Conservation (phyloP, 768 basidiomycete species). For the Hypholoma sublateritium region DNA sequence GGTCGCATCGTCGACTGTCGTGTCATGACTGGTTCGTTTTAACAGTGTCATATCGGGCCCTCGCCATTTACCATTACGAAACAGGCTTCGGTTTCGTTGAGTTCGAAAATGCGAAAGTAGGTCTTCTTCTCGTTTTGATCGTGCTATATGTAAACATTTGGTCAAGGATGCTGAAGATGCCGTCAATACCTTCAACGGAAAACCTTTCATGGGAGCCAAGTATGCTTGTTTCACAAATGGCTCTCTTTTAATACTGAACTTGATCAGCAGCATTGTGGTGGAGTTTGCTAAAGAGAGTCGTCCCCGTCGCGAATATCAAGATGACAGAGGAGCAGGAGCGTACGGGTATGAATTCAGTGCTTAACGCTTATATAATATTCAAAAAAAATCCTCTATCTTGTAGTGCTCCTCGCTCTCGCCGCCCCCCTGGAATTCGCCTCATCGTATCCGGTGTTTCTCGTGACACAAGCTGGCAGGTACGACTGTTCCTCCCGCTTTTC, state of each 20-base stretch:
- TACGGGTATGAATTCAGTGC: slow-evolving; percentile 47
- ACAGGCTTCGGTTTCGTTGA: slow-evolving; percentile 96
- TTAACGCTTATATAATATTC: background rate
- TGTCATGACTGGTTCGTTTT: slow-evolving; percentile 86
- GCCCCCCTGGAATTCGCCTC: slow-evolving; percentile 81
- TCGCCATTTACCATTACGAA: slow-evolving; percentile 4
- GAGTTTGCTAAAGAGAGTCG: slow-evolving; percentile 95
- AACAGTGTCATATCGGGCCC: background rate
- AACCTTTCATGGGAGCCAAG: slow-evolving; percentile 87
- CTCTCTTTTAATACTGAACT: background rate
- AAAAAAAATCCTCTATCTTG: slow-evolving; percentile 15
- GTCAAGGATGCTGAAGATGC: slow-evolving; percentile 93
- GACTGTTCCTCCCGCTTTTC: slow-evolving; percentile 35
- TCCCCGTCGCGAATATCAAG: slow-evolving; percentile 76
- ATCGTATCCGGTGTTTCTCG: slow-evolving; percentile 87
- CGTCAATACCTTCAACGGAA: slow-evolving; percentile 82
- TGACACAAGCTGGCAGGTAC: slow-evolving; percentile 99
- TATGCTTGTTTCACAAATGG: slow-evolving; percentile 28
- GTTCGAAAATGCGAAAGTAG: slow-evolving; percentile 82
- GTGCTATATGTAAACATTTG: slow-evolving; percentile 11
- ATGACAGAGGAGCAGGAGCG: slow-evolving; percentile 38
- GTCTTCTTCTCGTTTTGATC: slow-evolving; percentile 6
- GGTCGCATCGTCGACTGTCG: slow-evolving; percentile 88
- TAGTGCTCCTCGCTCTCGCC: slow-evolving; percentile 62
- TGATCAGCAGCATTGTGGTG: slow-evolving; percentile 75